Evolutionary conservation across 2,329 filamentous ascomycete genomes (phyloP).

Genomic region (Periconia macrospinosa): DNA sequence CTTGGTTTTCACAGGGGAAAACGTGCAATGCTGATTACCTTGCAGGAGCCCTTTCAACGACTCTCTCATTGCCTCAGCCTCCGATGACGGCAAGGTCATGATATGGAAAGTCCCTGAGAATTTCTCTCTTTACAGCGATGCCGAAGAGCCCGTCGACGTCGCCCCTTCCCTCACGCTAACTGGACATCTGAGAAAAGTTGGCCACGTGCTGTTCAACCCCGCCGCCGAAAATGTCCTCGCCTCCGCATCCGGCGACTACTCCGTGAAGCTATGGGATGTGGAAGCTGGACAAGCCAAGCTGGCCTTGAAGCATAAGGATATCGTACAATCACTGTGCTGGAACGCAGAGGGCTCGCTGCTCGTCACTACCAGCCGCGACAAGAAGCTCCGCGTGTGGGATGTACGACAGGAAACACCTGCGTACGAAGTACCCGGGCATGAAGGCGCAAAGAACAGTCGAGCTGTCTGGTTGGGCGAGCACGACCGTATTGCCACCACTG

Average conservation of each 20-base stretch:
- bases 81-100: conserved; percentile 96
- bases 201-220: conserved; percentile 97
- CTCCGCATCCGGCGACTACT: conserved; percentile 92
- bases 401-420: conserved; percentile 87
- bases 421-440: conserved; percentile 82
- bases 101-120: conserved; percentile 91
- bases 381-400: conserved; percentile 98
- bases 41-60: conserved; percentile 94
- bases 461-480: conserved; percentile 97
- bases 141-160: conserved; percentile 81
- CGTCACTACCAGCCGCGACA: conserved; percentile 93
- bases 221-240: conserved; percentile 94
- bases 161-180: conserved; percentile 77
- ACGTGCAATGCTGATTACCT: conserved; percentile 17
- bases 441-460: conserved; percentile 95
- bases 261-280: conserved; percentile 95
- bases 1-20: conserved; percentile 3
- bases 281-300: conserved; percentile 73
- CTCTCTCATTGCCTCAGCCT: conserved; percentile 85
- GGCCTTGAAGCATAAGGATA: conserved; percentile 82
- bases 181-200: conserved; percentile 94
- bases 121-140: conserved; percentile 82
- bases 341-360: conserved; percentile 84
- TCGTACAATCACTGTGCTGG: conserved; percentile 95
- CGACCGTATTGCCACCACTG: conserved; percentile 92